These are phyloP conservation scores for Colletotrichum orchidophilum DNA, from an alignment of 2,329 filamentous ascomycete species.

Conservation along the genomic window DNA sequence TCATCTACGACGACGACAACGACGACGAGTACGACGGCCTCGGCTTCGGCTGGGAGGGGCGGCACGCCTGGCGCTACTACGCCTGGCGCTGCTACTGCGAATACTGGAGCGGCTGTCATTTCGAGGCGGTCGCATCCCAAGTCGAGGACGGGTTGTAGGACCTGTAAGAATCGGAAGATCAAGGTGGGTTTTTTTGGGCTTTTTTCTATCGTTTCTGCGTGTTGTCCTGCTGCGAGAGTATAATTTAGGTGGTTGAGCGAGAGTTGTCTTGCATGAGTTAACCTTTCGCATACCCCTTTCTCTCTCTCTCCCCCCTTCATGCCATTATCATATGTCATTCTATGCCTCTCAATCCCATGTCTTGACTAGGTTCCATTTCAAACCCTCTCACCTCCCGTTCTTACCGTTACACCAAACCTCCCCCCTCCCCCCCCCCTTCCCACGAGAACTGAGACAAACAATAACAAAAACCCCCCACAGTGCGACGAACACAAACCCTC, in stretches of 20 bases:
- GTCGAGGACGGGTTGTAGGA: conserved; percentile 61
- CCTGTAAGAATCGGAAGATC: conserved; percentile 65
- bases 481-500: conserved; percentile 41
- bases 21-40: neutral
- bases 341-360: neutral
- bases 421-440: neutral
- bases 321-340: neutral
- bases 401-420: neutral
- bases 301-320: neutral
- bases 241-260: neutral
- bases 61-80: neutral
- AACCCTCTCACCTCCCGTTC: neutral
- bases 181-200: conserved; percentile 42
- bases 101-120: conserved; percentile 11
- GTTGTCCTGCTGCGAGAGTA: neutral
- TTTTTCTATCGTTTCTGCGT: neutral
- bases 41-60: neutral
- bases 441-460: neutral
- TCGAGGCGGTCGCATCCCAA: conserved; percentile 64
- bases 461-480: conserved; percentile 24
- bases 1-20: conserved; percentile 19
- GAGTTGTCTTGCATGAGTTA: neutral
- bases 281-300: neutral
- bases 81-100: neutral
- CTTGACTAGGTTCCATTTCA: neutral